A percentile compares a stretch with the other conserved stretches of the same genome.
These are phyloP conservation scores for Aleurites moluccanus DNA, from an alignment of 441 rosid genomes.

Conservation along the genomic window DNA sequence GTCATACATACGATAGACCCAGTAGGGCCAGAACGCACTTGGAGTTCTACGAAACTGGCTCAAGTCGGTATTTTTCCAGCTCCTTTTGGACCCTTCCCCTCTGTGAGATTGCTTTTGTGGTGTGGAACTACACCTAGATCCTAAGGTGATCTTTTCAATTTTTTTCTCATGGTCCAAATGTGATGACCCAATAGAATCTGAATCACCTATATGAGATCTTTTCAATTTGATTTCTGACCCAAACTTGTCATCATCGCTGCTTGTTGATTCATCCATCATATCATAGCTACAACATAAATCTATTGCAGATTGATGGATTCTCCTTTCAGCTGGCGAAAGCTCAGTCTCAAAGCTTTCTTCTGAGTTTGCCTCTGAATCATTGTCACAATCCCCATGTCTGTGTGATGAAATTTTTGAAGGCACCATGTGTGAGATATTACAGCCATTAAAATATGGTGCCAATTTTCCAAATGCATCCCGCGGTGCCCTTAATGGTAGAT, in stretches of 20 bases:
- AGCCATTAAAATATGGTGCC: slow-evolving; percentile 41
- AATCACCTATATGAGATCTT: slow-evolving; percentile 32
- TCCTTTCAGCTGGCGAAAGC: slow-evolving; percentile 65
- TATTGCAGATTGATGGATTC: slow-evolving; percentile 63
- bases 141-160: slow-evolving; percentile 28
- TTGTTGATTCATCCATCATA: slow-evolving; percentile 44
- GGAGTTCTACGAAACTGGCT: slow-evolving; percentile 46
- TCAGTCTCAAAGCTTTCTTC: slow-evolving; percentile 81
- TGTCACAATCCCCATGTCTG: slow-evolving; percentile 37
- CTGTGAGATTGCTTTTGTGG: slow-evolving; percentile 33
- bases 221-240: slow-evolving; percentile 35
- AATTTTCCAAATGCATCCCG: slow-evolving; percentile 65
- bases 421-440: slow-evolving; percentile 19
- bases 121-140: slow-evolving; percentile 31
- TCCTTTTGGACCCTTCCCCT: slow-evolving; percentile 35
- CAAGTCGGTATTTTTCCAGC: slow-evolving; percentile 34
- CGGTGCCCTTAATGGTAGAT: slow-evolving; percentile 74
- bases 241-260: slow-evolving; percentile 55
- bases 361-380: slow-evolving; percentile 58
- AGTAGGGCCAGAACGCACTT: slow-evolving; percentile 79
- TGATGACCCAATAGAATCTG: slow-evolving; percentile 29
- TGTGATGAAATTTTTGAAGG: slow-evolving; percentile 38
- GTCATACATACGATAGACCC: slow-evolving; percentile 89
- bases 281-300: slow-evolving; percentile 37
- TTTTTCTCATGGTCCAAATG: slow-evolving; percentile 32